Base-by-base conservation (phyloP, 164 flowering plant genomes). In the Chimonanthus salicifolius region DNA sequence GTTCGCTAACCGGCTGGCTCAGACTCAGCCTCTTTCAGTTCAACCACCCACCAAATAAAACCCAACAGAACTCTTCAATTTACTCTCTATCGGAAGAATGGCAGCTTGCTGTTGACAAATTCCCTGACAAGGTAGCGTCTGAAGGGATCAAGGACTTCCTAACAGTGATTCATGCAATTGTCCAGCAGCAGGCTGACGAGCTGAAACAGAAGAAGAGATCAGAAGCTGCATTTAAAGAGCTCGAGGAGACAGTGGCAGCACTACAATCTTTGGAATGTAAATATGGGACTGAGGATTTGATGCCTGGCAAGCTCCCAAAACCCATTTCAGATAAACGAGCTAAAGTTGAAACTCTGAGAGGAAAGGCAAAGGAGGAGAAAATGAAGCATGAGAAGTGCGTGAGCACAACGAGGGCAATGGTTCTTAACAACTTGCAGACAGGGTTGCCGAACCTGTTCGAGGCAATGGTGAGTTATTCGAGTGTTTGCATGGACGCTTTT, bases 81-180 rank as follows among this genome's bases (percentile, higher is more conserved):
- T 92, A 90, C 86, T 79, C 92, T 4, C 84, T 94, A 18, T 93
- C 94, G 47, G 99, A 96, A 77, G 94, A 94, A 69, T 96, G 98
- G 98, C 92, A 89, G 51, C 92, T 80, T 15, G 92, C 89, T 9
- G 75, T 92, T 4, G 97, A 90, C 73, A 84, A 92, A 63, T 82
- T 89, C 72, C 98, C 98, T 0, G 98, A 94, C 82, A 89, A 86
- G 64, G 97, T 94, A 43, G 99, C 99, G 18, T 88, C 99, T 0
- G 99, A 96, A 73, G 99, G 97, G 43, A 90, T 96, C 81, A 92
- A 90, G 79, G 87, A 94, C 85, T 83, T 96, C 76, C 71, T 92
- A 62, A 81, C 94, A 0, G 91, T 84, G 33, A 82, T 92, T 62
- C 97, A 92, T 72, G 92, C 90, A 13, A 87, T 92, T 47, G 90